A percentile compares a stretch with the other conserved stretches of the same genome.
Evolutionary conservation across 371 early-diverging fungal genomes (phyloP).

Genomic region (Choanephora cucurbitarum): DNA sequence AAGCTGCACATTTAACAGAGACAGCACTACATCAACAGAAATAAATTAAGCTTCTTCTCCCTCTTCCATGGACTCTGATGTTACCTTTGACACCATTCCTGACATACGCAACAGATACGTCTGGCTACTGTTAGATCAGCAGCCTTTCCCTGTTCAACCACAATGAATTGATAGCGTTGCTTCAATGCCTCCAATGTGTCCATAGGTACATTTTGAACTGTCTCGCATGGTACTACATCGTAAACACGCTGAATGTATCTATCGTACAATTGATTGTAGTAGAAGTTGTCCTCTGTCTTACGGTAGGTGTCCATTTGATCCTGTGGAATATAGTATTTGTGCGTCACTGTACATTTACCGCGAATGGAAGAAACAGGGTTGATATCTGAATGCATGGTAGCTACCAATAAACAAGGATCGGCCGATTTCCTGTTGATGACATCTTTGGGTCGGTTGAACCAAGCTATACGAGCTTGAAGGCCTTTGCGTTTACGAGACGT

Average conservation of each 20-base stretch:
- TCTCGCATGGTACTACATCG: constrained; percentile 80
- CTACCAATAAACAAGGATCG: constrained; percentile 77
- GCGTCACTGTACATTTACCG: constrained; percentile 77
- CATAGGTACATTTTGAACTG: constrained; percentile 79
- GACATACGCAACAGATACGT: constrained; percentile 76
- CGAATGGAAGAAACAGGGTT: constrained; percentile 81
- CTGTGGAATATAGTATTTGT: constrained; percentile 64
- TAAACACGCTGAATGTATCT: constrained; percentile 86
- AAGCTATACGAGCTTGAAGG: constrained; percentile 69
- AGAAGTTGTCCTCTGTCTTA: constrained; percentile 70
- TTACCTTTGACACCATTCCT: constrained; percentile 75
- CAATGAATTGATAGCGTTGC: constrained; percentile 75
- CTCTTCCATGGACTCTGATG: too few relatives aligned
- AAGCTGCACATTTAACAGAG: constrained; percentile 70
- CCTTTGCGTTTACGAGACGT: constrained; percentile 50
- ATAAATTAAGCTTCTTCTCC: too few relatives aligned
- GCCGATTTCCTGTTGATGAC: constrained; percentile 68
- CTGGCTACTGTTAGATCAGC: constrained; percentile 71
- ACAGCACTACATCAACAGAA: constrained; percentile 43
- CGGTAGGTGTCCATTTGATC: constrained; percentile 61
- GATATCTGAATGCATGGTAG: constrained; percentile 88
- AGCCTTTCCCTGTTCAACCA: constrained; percentile 82
- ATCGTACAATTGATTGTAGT: constrained; percentile 85
- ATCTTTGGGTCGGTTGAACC: constrained; percentile 85
- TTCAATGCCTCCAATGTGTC: constrained; percentile 67